Evolutionary conservation across 257 asterid genomes (phyloP), one percentile per base, ranked within the genome.

Genomic region (Ilex asprella): DNA sequence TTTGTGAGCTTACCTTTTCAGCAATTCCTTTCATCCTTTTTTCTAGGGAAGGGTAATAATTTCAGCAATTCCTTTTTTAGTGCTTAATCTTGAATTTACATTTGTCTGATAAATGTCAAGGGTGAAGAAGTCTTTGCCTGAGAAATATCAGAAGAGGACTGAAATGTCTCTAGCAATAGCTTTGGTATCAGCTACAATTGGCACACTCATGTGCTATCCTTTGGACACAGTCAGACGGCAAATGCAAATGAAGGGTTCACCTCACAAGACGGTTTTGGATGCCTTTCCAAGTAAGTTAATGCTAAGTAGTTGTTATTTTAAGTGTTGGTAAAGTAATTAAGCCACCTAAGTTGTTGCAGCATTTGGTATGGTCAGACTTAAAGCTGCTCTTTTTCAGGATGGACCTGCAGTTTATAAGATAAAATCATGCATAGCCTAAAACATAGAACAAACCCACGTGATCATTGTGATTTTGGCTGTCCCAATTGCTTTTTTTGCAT

Each of bases 161-260:
- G 94, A 92, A 77, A 69, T 89, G 68, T 75, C 96, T 46, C 71
- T 92, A 65, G 54, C 63, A 58, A 86, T 94, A 41, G 94, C 92
- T 21, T 72, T 92, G 74, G 78, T 86, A 27, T 86, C 97, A n/a
- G 99, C 99, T 47, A 78, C 95, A 44, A 84, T 89, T 54, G 99
- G 97, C 66, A 89, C 99, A 8, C 75, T 85, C 58, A 70, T 78
- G 80, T 92, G 97, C 79, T 92, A 92, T 78, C 99, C 99, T 59
- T 72, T 92, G 86, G 99, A 89, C 79, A 92, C 99, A 3, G 86
- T 85, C 46, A 77, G 99, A 73, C 72, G 97, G 59, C 99, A 92
- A 80, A 89, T 92, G 99, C 99, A 92, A 77, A 86, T 92, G 99
- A 92, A 70, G 84, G 94, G 95, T 66, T 76, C 86, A 13, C 97